Base-by-base conservation (phyloP, 192 early-diverging fungal genomes). In the Dispira simplex region DNA sequence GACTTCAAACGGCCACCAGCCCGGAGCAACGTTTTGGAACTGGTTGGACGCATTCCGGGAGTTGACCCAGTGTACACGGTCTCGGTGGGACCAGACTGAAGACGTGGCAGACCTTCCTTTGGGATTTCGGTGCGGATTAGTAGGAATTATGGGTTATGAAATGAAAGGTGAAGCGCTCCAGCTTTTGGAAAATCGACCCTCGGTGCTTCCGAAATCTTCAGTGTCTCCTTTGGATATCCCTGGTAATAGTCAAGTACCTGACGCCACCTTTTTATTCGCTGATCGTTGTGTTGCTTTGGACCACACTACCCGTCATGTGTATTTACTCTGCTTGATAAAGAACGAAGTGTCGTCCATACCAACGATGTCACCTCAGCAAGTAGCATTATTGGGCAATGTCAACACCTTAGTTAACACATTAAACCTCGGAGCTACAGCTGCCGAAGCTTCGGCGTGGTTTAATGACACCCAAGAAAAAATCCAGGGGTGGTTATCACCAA, bases 141-240 rank as follows among this genome's bases (percentile, higher is more conserved):
- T 93, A 0, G 95, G 95, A 0, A 90, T 88, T 67, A 85, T 95
- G 75, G 91, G 90, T 0, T 98, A 98, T 70, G 95, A 94, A 64
- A 90, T 98, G 90, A 91, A 91, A 63, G 63, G 76, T 32, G 95
- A 97, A 67, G 79, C 79, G 58, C 43, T 93, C 67, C 32, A 39
- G 6, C 32, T 39, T 39, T 39, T 39, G 6, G 32, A 39, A 39
- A 1, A 39, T 39, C 32, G 32, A 39, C 32, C 32, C 32, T 39
- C 32, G 32, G 32, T 39, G 6, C 32, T 6, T 39, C 32, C 1
- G 6, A 39, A 39, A 4, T 39, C 32, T 39, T 6, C 32, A 39
- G 3, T 4, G 32, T 6, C 3, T 39, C 32, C 32, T 39, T 39
- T 6, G 6, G 77, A 75, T 0, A 79, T 81, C 54, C 47, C 56